Percentiles rank a stretch among this genome's conserved stretches.
Evolutionary conservation across 2,329 filamentous ascomycete genomes (phyloP).

Genomic region (Hypoxylon sp.): DNA sequence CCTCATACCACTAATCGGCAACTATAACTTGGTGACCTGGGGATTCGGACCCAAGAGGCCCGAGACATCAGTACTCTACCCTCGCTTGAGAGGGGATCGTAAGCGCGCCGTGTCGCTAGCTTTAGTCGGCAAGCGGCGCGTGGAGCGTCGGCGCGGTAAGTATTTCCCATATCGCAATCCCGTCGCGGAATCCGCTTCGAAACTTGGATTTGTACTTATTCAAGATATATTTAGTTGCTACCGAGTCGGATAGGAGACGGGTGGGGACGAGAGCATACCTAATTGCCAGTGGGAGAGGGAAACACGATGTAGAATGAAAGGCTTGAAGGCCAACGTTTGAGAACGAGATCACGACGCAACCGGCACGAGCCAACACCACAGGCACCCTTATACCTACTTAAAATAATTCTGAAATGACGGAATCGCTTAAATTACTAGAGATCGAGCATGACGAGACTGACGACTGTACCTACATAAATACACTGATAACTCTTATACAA

Average conservation of each 20-base stretch:
- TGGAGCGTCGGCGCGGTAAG: slow-evolving; percentile 16
- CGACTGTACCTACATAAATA: not conserved
- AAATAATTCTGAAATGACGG: too few relatives aligned
- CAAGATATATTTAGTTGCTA: not conserved
- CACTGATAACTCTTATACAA: not conserved
- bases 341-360: not conserved
- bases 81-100: not conserved
- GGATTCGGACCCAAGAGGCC: too few relatives aligned
- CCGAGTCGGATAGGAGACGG: not conserved
- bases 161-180: not conserved
- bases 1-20: too few relatives aligned
- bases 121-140: too few relatives aligned
- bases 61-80: not conserved
- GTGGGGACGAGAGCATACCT: not conserved
- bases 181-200: not conserved
- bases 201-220: not conserved
- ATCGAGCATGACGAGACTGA: too few relatives aligned
- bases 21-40: too few relatives aligned
- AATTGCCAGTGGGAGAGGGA: not conserved
- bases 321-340: too few relatives aligned
- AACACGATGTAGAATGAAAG: not conserved
- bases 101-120: too few relatives aligned
- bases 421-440: too few relatives aligned
- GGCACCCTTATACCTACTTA: too few relatives aligned
- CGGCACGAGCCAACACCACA: not conserved